Base-by-base conservation (phyloP, 352 stramenopile species). In the Phytopythium mirpurense region DNA sequence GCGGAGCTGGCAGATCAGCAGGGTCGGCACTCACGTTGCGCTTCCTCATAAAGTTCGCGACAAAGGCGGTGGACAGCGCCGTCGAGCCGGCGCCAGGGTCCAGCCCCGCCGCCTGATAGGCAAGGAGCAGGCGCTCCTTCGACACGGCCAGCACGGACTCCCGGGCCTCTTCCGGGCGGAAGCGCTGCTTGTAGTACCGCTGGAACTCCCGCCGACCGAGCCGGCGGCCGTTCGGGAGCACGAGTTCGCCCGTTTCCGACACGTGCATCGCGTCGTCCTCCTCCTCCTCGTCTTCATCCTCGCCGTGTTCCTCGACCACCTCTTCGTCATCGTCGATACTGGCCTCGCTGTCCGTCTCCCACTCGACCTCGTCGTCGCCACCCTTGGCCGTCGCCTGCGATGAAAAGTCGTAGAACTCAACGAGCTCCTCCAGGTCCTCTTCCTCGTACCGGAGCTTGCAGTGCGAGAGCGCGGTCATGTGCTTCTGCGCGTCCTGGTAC, bases 381-480 rank as follows among this genome's bases (percentile, higher is more conserved):
- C 73, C 69, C 41, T 74, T 70, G 48, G 68, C 74, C 7, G 58
- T 62, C 23, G 50, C 59, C 61, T 93, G 89, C 26, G 74, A 38
- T 40, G 82, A 88, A 66, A 96, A 97, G 65, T 97, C 82, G 62
- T 97, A 97, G 54, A 96, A 97, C 27, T 93, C 78, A 11, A 94
- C 56, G 50, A 90, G 78, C 60, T 97, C 90, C 9, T 96, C 82
- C 51, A 96, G 56, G 57, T 97, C 88, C 40, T 92, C 85, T 19
- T 95, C 83, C 51, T 97, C 88, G 61, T 97, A 98, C 45, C 74
- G 70, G 14, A 98, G 68, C 62, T 96, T 96, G 59, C 90, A 97
- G 64, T 98, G 91, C 37, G 74, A 92, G 27, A 94, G 74, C 47
- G 83, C 86, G 14, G 72, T 84, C 95, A 99, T 99, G 76, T 99